Evolutionary conservation across 2,329 filamentous ascomycete species (phyloP), one percentile per base, ranked within the genome.

Genomic region (Xylaria sp.): DNA sequence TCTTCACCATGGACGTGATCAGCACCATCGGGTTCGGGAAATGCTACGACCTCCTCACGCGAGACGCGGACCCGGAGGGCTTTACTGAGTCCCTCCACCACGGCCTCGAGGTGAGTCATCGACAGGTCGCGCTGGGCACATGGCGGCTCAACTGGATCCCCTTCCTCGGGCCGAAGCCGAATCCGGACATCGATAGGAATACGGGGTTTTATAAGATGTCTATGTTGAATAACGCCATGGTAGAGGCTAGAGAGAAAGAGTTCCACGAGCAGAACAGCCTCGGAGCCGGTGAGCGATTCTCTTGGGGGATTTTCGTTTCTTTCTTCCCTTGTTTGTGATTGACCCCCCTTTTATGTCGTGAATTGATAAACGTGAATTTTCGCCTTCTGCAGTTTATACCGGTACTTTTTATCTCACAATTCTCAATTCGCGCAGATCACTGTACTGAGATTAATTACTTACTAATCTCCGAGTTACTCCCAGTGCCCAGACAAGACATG

Each of bases 1-100:
- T 77, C 70, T 82, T 86, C 59, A 82, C 83, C 0, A 73, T 86
- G 1, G 84, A 87, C 65, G 81, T 84, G 8, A 83, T 87, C 61
- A 82, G 78, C 45, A 75, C 77, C 23, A 73, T 87, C 15, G 80
- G 81, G 0, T 78, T 85, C 15, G 83, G 83, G n/a, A 72, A 77
- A 14, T 52, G 79, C 0, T 85, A 84, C 57, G 82, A 83, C 25
- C 78, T 84, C 69, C 72, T 86, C 2, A 70, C 70, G 0, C 71
- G 72, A 6, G 80, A 86, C 65, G 66, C 71, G 1, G 84, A 86
- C 50, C 71, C 81, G 1, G 75, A 81, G 40, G 69, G 69, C 9
- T 78, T 81, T 55, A 60, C 82, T 40, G 15, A 59, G 3, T 61
- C 57, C 4, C 60, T 31, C 17, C 57, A 57, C 9, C 28, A 35